phyloP scores from a whole-genome alignment of 306 rosid species.

The Acmispon strigosus region DNA sequence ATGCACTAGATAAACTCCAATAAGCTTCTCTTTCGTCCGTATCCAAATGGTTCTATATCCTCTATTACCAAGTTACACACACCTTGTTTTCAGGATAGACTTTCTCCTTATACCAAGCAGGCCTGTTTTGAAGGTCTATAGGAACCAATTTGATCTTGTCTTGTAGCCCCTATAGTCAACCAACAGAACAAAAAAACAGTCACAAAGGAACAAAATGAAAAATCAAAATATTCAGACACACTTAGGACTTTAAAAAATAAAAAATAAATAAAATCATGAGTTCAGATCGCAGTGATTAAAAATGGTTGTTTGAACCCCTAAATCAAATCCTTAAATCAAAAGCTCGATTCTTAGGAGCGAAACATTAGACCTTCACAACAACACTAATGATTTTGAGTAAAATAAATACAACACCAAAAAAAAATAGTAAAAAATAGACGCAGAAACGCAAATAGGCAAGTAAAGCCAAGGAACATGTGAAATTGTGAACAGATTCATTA shows the following conservation, averaged over 20 bases:
- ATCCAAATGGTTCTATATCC: background rate
- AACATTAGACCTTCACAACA: no score
- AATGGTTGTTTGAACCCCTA: no score
- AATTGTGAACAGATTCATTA: background rate
- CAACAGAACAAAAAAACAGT: background rate
- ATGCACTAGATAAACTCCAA: no score
- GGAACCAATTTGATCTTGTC: conserved; percentile 68
- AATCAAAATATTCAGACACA: background rate
- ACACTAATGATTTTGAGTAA: no score
- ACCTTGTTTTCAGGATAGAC: conserved; percentile 73
- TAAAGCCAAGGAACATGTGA: background rate
- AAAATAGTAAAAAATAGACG: background rate
- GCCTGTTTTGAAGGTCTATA: conserved; percentile 55
- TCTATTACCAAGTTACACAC: background rate
- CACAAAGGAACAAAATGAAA: background rate
- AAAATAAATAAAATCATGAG: no score
- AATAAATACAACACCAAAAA: no score
- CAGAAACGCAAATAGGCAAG: background rate
- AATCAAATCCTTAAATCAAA: no score
- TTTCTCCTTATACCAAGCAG: conserved; percentile 89
- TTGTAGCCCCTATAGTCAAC: conserved; percentile 51
- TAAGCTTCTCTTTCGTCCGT: no score
- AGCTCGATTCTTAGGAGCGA: no score
- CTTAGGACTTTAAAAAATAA: no score
- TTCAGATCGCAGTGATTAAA: no score